These are phyloP conservation scores for Apophysomyces elegans DNA, from an alignment of 371 early-diverging fungal genomes.

Conservation along the genomic window DNA sequence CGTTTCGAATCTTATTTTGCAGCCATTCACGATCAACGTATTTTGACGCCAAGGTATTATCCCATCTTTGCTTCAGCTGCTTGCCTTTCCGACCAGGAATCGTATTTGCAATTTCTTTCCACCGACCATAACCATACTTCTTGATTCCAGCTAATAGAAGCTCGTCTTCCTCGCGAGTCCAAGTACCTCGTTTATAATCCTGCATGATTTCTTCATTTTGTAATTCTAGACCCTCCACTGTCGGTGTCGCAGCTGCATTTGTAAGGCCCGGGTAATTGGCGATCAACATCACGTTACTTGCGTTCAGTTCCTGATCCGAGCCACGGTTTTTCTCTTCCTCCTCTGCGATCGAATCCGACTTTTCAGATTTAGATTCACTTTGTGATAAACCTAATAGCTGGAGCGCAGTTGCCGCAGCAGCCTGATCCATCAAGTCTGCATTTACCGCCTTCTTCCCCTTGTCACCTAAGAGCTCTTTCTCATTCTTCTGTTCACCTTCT, in stretches of 20 bases:
- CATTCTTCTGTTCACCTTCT: constrained; percentile 13
- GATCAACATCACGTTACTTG: constrained; percentile 31
- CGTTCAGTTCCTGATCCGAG: constrained; percentile 1
- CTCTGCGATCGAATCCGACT: neutral
- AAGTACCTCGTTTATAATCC: constrained; percentile 41
- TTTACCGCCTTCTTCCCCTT: constrained; percentile 20
- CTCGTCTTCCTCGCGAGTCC: constrained; percentile 46
- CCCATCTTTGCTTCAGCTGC: constrained; percentile 46
- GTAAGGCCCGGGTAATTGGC: constrained; percentile 38
- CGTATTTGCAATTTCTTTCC: constrained; percentile 44
- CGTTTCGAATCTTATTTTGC: constrained; percentile 26
- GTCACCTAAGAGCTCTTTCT: constrained; percentile 5
- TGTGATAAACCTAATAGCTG: constrained; percentile 29
- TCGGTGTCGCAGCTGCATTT: constrained; percentile 4
- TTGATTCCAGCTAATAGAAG: constrained; percentile 36
- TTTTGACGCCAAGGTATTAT: constrained; percentile 37
- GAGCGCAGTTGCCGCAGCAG: constrained; percentile 32
- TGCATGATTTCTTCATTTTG: constrained; percentile 33
- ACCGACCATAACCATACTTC: constrained; percentile 40
- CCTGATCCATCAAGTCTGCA: constrained; percentile 32
- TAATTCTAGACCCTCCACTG: constrained; percentile 17
- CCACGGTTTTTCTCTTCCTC: neutral
- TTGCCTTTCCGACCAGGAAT: constrained; percentile 46
- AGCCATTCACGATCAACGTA: constrained; percentile 40
- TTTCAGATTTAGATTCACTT: constrained; percentile 7